Evolutionary conservation across 2,329 filamentous ascomycete genomes (phyloP).

Genomic region (Chaetomium strumarium): DNA sequence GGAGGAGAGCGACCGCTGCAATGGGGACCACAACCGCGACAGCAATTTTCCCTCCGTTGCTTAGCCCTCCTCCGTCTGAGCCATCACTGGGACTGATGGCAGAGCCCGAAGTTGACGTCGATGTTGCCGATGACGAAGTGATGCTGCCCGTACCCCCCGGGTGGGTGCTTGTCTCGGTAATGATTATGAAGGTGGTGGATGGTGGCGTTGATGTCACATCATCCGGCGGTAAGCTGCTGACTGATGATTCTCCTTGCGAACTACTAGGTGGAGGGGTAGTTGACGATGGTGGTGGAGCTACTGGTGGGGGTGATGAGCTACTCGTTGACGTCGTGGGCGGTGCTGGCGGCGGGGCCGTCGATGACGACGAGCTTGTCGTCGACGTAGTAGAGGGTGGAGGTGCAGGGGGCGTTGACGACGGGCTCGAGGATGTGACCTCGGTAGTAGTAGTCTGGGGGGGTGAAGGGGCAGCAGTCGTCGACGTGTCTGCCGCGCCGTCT

Average conservation of each 20-base stretch:
- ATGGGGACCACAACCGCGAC: constrained; percentile 93
- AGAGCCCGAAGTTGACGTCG: constrained; percentile 22
- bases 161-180: neutral
- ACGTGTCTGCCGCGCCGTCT: constrained; percentile 13
- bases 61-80: constrained; percentile 46
- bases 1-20: constrained; percentile 74
- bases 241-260: constrained; percentile 22
- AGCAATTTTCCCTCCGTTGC: constrained; percentile 67
- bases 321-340: constrained; percentile 16
- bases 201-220: neutral
- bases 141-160: neutral
- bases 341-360: constrained; percentile 18
- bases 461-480: constrained; percentile 17
- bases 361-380: constrained; percentile 4
- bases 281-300: constrained; percentile 13
- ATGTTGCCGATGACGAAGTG: constrained; percentile 23
- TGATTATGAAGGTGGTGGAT: constrained; percentile 12
- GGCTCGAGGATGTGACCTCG: constrained; percentile 11
- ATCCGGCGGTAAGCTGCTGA: neutral
- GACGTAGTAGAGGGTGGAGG: constrained; percentile 12
- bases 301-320: constrained; percentile 12
- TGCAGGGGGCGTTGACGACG: constrained; percentile 13
- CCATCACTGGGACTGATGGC: constrained; percentile 27
- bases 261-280: constrained; percentile 11
- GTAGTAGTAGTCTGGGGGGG: constrained; percentile 23